phyloP scores from a whole-genome alignment of 768 basidiomycete genomes.

The Mrakia gelida region DNA sequence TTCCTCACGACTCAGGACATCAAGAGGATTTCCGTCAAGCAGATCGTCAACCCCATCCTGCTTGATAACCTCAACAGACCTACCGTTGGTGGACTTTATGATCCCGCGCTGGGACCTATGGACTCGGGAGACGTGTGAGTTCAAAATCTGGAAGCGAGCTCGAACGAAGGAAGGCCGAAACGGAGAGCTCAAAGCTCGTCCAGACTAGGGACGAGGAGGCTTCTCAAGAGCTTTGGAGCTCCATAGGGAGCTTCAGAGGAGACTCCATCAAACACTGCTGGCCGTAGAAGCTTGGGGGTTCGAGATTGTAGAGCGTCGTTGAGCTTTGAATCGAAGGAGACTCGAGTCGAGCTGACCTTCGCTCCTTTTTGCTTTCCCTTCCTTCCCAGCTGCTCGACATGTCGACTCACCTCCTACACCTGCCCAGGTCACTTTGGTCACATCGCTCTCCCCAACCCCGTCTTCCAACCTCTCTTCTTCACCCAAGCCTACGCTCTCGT shows the following conservation, averaged over 20 bases:
- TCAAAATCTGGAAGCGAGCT: background rate
- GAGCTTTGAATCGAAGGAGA: background rate
- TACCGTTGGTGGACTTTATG: constrained; percentile 86
- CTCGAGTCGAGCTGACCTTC: background rate
- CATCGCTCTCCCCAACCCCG: constrained; percentile 89
- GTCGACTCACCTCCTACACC: constrained; percentile 82
- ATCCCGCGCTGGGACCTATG: constrained; percentile 88
- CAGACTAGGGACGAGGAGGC: background rate
- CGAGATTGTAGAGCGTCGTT: too few relatives aligned
- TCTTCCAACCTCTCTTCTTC: constrained; percentile 96
- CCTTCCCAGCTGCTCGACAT: constrained; percentile 76
- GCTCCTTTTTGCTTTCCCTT: background rate
- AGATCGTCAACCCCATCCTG: constrained; percentile 86
- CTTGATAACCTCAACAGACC: constrained; percentile 91
- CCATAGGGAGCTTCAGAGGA: background rate
- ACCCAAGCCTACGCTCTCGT: constrained; percentile 79
- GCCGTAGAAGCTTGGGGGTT: background rate
- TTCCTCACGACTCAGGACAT: constrained; percentile 85
- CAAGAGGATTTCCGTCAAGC: constrained; percentile 92
- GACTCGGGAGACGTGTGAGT: constrained; percentile 85
- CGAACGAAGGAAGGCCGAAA: background rate
- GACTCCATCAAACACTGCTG: background rate
- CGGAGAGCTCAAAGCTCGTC: background rate
- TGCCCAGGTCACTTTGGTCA: constrained; percentile 99
- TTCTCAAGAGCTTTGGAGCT: background rate